These are phyloP conservation scores for Solanum hybrid DNA, from an alignment of 305 asterid species.

Conservation along the genomic window DNA sequence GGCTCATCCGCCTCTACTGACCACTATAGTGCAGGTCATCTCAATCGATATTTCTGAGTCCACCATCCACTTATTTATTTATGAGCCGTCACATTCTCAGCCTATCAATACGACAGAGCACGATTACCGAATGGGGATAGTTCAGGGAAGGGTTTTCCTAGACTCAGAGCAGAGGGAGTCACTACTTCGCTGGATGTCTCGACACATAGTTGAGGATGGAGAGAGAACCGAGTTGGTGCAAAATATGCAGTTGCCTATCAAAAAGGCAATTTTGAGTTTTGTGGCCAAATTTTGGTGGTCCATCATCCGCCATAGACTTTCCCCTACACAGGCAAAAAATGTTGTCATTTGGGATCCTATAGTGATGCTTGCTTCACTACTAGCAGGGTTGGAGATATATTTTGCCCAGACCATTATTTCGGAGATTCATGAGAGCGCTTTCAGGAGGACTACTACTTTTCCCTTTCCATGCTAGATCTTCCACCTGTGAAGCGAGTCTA, in stretches of 20 bases:
- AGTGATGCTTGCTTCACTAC: not conserved
- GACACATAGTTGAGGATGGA: not conserved
- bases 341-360: not conserved
- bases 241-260: too few relatives aligned
- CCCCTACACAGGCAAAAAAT: not conserved
- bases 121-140: not conserved
- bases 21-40: not conserved
- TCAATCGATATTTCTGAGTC: not conserved
- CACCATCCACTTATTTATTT: not conserved
- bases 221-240: not conserved
- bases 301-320: too few relatives aligned
- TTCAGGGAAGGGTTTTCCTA: not conserved
- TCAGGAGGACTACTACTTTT: too few relatives aligned
- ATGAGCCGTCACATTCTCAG: not conserved
- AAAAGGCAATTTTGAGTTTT: too few relatives aligned
- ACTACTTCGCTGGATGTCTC: not conserved
- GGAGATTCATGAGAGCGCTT: not conserved
- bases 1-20: not conserved
- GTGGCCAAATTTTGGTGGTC: too few relatives aligned
- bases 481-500: too few relatives aligned
- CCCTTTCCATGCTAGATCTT: too few relatives aligned
- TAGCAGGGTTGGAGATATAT: not conserved
- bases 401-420: too few relatives aligned
- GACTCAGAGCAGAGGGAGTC: not conserved
- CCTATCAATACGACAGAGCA: not conserved